Conservation (phyloP, 805 yeast species). For the Yamadazyma nakazawae region DNA sequence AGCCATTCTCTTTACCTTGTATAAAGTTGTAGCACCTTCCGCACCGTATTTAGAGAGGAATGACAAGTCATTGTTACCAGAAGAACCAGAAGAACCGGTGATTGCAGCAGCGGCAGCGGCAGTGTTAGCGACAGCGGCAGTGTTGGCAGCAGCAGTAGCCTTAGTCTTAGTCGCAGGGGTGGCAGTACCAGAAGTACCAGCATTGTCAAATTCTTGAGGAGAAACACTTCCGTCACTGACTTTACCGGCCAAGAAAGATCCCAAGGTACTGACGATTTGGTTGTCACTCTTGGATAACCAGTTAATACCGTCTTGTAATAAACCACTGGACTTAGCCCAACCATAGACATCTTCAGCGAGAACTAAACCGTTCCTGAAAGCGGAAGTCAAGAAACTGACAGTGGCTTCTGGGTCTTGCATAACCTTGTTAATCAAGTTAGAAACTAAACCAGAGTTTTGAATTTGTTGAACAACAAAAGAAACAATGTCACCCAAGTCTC, state of each 20-base stretch:
- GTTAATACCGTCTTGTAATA: constrained; percentile 26
- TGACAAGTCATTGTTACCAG: constrained; percentile 13
- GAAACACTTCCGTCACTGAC: constrained; percentile 26
- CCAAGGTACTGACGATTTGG: constrained; percentile 13
- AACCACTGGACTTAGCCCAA: constrained; percentile 38
- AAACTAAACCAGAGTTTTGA: constrained; percentile 33
- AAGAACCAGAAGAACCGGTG: constrained; percentile 10
- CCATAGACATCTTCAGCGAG: constrained; percentile 31
- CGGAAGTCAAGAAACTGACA: constrained; percentile 30
- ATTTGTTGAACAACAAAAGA: constrained; percentile 26
- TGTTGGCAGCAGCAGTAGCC: constrained; percentile 15
- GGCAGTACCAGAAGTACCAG: constrained; percentile 16
- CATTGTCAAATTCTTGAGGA: constrained; percentile 13
- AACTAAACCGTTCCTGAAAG: constrained; percentile 31
- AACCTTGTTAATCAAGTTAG: constrained; percentile 29
- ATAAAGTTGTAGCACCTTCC: constrained; percentile 21
- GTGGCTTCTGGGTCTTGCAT: constrained; percentile 36
- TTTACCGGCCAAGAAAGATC: constrained; percentile 24
- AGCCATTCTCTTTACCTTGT: constrained; percentile 22
- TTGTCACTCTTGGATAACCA: constrained; percentile 24
- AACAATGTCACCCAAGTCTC: constrained; percentile 32
- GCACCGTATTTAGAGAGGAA: constrained; percentile 16
- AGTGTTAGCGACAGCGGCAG: constrained; percentile 15
- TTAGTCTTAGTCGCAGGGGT: constrained; percentile 14
- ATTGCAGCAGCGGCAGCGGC: constrained; percentile 16